Evolutionary conservation across 345 rosid genomes (phyloP), one percentile per base, ranked within the genome.

Genomic region (Kernera saxatilis): DNA sequence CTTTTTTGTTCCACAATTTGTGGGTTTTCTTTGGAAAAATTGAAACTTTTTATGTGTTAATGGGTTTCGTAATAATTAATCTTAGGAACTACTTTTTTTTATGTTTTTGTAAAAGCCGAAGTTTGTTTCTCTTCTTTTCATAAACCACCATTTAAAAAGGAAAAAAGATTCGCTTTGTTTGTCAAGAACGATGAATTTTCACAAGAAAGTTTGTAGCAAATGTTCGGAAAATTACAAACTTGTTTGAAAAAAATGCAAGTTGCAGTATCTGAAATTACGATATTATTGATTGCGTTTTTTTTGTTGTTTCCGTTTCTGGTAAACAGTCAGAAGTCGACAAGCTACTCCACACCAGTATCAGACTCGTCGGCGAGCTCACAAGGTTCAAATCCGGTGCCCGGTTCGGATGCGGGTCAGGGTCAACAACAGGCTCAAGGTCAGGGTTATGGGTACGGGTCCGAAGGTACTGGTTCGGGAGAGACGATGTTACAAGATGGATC

Each of bases 261-360:
- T 49, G 68, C 21, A n/a, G 18, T 4, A 53, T 53, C 23, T 36
- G 10, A 46, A 26, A 10, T 10, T 46, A 27, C 11, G 25, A 6
- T 15, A n/a, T 17, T 5, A 32, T 14, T 58, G 36, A 53, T 39
- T 43, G 15, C 33, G 32, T 23, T 18, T 40, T 15, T 4, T 1
- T 5, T 27, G n/a, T n/a, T n/a, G n/a, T 15, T 8, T 4, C 0
- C 1, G 5, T n/a, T 21, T 41, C 3, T 10, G 27, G 12, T 30
- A 1, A 1, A 46, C 89, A 88, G 98, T 77, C 91, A 93, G 75
- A 93, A 91, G 78, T 86, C 98, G 5, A 63, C 96, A 6, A 84
- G 87, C 70, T 82, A 85, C 49, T 12, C 97, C 25, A 46, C 94
- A 7, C 89, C 98, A 17, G 17, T 56, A 41, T 43, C 84, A 9